Percentiles rank a stretch among this genome's conserved stretches.
These are phyloP conservation scores for Pseudogymnoascus sp. DNA, from an alignment of 2,329 filamentous ascomycete species.

Conservation along the genomic window DNA sequence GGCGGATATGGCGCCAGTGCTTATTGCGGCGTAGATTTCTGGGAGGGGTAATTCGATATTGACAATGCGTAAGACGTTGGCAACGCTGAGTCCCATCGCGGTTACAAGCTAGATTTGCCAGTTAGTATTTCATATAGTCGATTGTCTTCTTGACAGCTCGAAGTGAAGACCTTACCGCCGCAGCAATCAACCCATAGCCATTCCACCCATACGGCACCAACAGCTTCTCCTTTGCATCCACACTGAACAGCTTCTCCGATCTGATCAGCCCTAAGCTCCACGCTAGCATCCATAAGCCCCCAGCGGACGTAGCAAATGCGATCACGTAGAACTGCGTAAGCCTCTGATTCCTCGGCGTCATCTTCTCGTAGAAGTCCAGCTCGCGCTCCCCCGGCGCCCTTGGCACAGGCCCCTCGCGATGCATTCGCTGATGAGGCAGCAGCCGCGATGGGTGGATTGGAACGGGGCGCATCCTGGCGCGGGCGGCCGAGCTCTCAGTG, in stretches of 20 bases:
- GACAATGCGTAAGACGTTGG: not conserved
- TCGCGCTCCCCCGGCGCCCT: constrained; percentile 3
- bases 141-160: not conserved
- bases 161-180: not conserved
- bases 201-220: not conserved
- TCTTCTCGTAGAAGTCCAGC: constrained; percentile 1
- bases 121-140: not conserved
- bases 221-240: not conserved
- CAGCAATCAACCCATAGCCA: not conserved
- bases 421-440: constrained; percentile 2
- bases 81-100: not conserved
- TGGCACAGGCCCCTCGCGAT: not conserved
- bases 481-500: not conserved
- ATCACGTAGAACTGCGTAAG: constrained; percentile 1
- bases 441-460: not conserved
- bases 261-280: constrained; percentile 5
- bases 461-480: constrained; percentile 1
- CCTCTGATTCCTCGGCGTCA: constrained; percentile 2
- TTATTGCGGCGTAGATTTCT: not conserved
- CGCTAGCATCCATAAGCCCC: not conserved
- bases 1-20: not conserved
- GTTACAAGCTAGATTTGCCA: not conserved
- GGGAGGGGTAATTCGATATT: not conserved
- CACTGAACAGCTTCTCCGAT: constrained; percentile 9
- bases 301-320: not conserved